Conservation (phyloP, 768 basidiomycete genomes). For the Lentinus tigrinus region DNA sequence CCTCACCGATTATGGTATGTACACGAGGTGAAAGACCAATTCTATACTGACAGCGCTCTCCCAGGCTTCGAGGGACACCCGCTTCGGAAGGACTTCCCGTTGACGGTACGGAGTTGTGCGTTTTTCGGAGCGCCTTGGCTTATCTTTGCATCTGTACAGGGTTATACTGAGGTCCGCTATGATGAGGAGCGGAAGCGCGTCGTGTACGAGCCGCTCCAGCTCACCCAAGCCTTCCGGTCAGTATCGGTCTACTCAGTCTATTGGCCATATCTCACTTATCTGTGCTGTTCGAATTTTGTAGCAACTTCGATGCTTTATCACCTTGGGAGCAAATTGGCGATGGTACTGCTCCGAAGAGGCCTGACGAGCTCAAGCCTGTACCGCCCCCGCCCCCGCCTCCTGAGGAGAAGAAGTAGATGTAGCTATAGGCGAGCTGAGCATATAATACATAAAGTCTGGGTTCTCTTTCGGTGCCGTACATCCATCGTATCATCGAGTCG, state of each 20-base stretch:
- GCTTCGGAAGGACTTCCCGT: conserved; percentile 95
- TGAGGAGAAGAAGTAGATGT: conserved; percentile 75
- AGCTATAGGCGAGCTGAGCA: background rate
- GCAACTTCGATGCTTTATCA: conserved; percentile 89
- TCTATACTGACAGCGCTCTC: background rate
- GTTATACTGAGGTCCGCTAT: conserved; percentile 98
- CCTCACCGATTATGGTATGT: conserved; percentile 91
- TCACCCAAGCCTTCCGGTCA: conserved; percentile 97
- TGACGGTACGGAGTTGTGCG: conserved; percentile 57
- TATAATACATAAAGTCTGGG: conserved; percentile 14
- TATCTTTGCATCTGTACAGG: conserved; percentile 44
- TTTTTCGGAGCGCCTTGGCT: background rate
- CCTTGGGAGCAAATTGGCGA: conserved; percentile 96
- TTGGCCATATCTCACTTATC: background rate
- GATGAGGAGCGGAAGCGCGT: conserved; percentile 97
- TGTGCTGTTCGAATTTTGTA: conserved; percentile 29
- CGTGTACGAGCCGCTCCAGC: conserved; percentile 95
- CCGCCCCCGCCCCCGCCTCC: conserved; percentile 76
- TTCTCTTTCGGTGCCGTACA: background rate
- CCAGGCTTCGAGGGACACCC: conserved; percentile 96
- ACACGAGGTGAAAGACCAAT: conserved; percentile 12
- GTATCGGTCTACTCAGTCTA: conserved; percentile 17
- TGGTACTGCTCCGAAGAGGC: conserved; percentile 53
- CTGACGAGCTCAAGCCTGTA: conserved; percentile 73
- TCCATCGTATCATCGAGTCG: background rate